Evolutionary conservation across 768 basidiomycete species (phyloP).

Genomic region (Lentinula sp.): DNA sequence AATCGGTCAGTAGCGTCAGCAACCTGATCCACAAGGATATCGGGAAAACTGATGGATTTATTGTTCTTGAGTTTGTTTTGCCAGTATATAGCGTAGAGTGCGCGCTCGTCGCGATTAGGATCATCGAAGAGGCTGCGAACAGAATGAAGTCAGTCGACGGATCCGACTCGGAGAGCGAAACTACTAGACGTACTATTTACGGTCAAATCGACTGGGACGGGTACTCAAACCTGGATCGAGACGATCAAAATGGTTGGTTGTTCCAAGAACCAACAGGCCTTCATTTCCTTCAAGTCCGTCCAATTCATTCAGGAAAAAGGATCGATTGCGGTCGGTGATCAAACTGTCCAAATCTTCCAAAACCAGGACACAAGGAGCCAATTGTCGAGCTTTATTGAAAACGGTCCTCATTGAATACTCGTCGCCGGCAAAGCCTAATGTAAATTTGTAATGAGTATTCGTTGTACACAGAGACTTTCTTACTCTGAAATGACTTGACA

Average conservation of each 20-base stretch:
- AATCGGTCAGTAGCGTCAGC: constrained; percentile 59
- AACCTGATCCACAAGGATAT: constrained; percentile 52
- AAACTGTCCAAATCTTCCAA: constrained; percentile 65
- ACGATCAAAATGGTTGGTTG: constrained; percentile 80
- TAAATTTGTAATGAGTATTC: neutral
- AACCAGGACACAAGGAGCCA: constrained; percentile 61
- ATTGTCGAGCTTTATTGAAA: constrained; percentile 68
- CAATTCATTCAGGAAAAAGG: constrained; percentile 85
- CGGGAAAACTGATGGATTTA: constrained; percentile 59
- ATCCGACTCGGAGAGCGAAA: neutral
- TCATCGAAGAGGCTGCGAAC: constrained; percentile 63
- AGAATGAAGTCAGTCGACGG: neutral
- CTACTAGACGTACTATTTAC: constrained; percentile 63
- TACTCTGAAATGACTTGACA: constrained; percentile 76
- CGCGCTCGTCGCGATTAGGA: constrained; percentile 58
- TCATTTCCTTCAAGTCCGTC: constrained; percentile 79
- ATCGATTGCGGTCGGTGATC: constrained; percentile 72
- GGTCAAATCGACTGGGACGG: constrained; percentile 80
- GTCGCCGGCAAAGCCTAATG: constrained; percentile 51
- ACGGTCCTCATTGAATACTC: constrained; percentile 61
- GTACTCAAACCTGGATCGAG: constrained; percentile 73
- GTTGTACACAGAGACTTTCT: constrained; percentile 11
- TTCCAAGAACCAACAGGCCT: constrained; percentile 70
- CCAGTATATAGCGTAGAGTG: constrained; percentile 73
- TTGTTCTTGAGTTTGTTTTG: constrained; percentile 67